Evolutionary conservation across 306 rosid genomes (phyloP), one percentile per base, ranked within the genome.

Genomic region (Malus asiatica): DNA sequence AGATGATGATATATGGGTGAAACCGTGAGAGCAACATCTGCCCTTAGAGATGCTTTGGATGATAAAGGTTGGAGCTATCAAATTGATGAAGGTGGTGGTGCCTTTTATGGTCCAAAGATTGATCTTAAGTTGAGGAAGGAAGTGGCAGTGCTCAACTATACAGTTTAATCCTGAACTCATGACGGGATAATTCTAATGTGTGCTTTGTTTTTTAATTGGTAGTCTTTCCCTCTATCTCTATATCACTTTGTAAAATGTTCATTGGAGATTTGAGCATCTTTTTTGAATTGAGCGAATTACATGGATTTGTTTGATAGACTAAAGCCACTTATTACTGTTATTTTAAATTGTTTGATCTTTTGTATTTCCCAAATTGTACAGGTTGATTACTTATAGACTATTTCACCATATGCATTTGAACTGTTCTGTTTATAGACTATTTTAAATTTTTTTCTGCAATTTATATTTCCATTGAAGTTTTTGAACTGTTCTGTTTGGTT

Each of bases 131-230:
- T 76, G 97, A 92, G 87, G 99, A 80, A 92, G 99, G 88, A 89
- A 90, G 93, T 95, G 99, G 99, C 98, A 95, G 77, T 90, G 98
- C 82, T 95, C 98, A 83, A 95, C 99, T 83, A 88, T 95, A 72
- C 98, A 95, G 97, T 97, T 72, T 89, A 88, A 82, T 76, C 64
- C 77, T 79, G 19, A 76, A 76, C 57, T 78, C 30, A 33, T 30
- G 11, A 35, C 14, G 1, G 61, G 76, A 9, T 22, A 76, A 74
- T 57, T 27, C 29, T 27, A 27, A 2, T 27, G 29, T 27, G 29
- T 27, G 29, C 29, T 27, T 27, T 27, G 29, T 27, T 27, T 27
- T 27, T 27, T 27, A 27, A 1, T 27, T 27, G 5, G 65, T 27
- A 1, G 15, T 9, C 52, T 33, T n/a, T 25, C 23, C 2, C 4